Evolutionary conservation across 805 yeast genomes (phyloP), one percentile per base, ranked within the genome.

Genomic region (Candida loeiensis): DNA sequence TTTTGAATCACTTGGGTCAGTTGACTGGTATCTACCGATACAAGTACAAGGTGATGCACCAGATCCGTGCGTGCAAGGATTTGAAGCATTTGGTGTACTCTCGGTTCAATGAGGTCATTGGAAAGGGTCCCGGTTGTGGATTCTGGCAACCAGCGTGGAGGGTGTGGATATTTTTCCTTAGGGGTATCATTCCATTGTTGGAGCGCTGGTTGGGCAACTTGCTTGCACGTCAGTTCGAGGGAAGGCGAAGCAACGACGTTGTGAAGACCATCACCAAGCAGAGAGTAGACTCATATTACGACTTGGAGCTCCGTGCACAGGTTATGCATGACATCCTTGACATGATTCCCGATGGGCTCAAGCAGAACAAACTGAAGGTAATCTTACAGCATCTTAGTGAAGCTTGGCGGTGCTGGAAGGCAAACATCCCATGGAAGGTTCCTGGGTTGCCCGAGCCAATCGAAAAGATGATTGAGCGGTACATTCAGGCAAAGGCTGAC

Each of bases 371-470:
- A 57, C 80, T 96, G 1, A 84, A 85, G 53, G 80, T 95, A 0
- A 84, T 93, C 39, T 62, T 93, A 35, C 98, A 93, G 54, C 99
- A 93, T 61, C 70, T 93, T 43, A 85, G 95, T 56, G 99, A 93
- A 60, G 99, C 99, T 0, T 93, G 99, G 99, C 71, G 99, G 58
- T 93, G 98, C 59, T 93, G 99, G 99, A 93, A 93, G 59, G 99
- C 99, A 2, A 91, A 93, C 55, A 84, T 93, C 43, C 96, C 97
- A 0, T 93, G 98, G 98, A 81, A 87, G 50, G 98, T 93, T 12
- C 95, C 96, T 1, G 98, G 98, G 0, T 69, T 93, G 63, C 99
- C 99, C 2, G 84, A 76, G 39, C 97, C 97, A 0, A 78, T 93
- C 18, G 93, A 82, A 49, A 77, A 79, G 32, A 86, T 93, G 27